Evolutionary conservation across 78 protist species (phyloP), one percentile per base, ranked within the genome.

Genomic region (Planoprotostelium fungivorum): DNA sequence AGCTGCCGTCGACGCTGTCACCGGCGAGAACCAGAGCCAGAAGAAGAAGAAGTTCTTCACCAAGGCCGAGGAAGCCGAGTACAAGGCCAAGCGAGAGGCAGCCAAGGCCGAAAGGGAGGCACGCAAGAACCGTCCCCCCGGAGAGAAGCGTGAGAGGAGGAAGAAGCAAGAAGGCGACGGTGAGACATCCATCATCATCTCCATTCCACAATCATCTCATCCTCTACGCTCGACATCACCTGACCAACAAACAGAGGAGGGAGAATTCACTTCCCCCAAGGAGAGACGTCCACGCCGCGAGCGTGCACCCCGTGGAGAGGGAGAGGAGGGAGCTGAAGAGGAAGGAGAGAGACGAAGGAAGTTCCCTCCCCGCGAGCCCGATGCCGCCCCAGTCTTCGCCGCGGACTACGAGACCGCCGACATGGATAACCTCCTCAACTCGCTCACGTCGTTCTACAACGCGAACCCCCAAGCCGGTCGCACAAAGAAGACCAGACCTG

Each of bases 11-110:
- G n/a, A n/a, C n/a, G n/a, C n/a, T n/a, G n/a, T n/a, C n/a, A n/a
- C n/a, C n/a, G n/a, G n/a, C n/a, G n/a, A n/a, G n/a, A n/a, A n/a
- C n/a, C n/a, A n/a, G n/a, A n/a, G n/a, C n/a, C 5, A 51, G 73
- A 51, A 51, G 73, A 51, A 51, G 73, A 51, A 51, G 73, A 51
- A 51, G 73, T 51, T 51, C 73, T 51, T 51, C 73, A 51, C 73
- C 73, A 51, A 51, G 73, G 31, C 5, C 31, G 73, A 51, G 73
- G 73, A 51, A 16, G 73, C 5, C 5, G 73, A 5, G 16, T 5
- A 5, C 73, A 51, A 51, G 73, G 73, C 73, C 73, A 16, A 5
- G 16, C 5, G 73, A 51, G 73, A 51, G 5, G 73, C 73, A 5
- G 73, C 73, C 73, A 51, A 51, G 73, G 73, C 73, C 73, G 73